Evolutionary conservation across 768 basidiomycete species (phyloP), one percentile per base, ranked within the genome.

Genomic region (Cubamyces sp.): DNA sequence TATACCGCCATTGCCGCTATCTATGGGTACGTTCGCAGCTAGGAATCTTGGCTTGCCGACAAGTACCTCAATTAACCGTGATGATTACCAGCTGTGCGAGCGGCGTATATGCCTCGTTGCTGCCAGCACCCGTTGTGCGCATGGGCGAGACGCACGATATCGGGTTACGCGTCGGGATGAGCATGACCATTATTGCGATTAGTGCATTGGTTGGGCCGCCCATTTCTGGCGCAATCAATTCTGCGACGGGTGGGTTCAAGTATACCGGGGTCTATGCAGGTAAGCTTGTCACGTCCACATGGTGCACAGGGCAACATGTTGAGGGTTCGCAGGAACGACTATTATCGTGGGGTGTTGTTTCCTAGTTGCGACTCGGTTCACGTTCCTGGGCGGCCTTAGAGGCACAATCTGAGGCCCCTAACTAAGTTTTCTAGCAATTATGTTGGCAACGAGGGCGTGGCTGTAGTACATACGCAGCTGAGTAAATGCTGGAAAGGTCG

Each of bases 181-280:
- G 82, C 61, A 76, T 87, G 71, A 87, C 80, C 34, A 78, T 87
- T 51, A 61, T 83, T 21, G 79, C 88, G 0, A 40, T 90, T 12
- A 87, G 87, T 6, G 86, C 86, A 0, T 75, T 91, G 2, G 79
- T 78, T 0, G 90, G 90, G 0, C 87, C 88, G 2, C 90, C 90
- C 0, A 87, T 90, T 57, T 87, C 87, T 16, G 90, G 90, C 0
- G 85, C 85, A 0, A 88, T 91, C 64, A 79, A 81, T 55, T 69
- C 69, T 0, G 76, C 79, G 0, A 82, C 84, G 1, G 81, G 80
- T 2, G 79, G 79, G 0, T 91, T 83, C 66, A 73, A 78, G 26
- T 49, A 49, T 14, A 49, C 48, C 14, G 48, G 48, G 19, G 14
- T 49, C 26, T 49, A 26, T 12, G 48, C 25, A 47, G 46, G 46